Evolutionary conservation across 495 filamentous ascomycete species (phyloP).

Genomic region (Penicillium antarcticum): DNA sequence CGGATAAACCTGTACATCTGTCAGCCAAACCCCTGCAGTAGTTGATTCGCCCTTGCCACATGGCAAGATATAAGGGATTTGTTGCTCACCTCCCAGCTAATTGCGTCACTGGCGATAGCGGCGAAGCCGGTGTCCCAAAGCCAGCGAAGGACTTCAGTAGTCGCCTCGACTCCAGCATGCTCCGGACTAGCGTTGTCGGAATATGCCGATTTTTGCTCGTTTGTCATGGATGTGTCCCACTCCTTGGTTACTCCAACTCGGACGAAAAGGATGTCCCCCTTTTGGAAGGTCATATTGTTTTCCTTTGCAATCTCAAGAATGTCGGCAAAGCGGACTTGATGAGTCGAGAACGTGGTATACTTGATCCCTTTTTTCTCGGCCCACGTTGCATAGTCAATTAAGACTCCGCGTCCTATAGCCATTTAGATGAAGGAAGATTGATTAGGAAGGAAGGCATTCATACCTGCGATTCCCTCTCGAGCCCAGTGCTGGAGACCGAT

Average conservation of each 20-base stretch:
- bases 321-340: conserved; percentile 37
- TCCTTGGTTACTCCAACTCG: conserved; percentile 44
- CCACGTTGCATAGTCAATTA: conserved; percentile 55
- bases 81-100: conserved; percentile 41
- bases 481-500: conserved; percentile 48
- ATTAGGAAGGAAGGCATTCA: conserved; percentile 5
- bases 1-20: conserved; percentile 24
- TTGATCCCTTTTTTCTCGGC: conserved; percentile 34
- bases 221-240: conserved; percentile 34
- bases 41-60: neutral
- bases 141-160: conserved; percentile 41
- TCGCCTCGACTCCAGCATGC: conserved; percentile 43
- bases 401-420: conserved; percentile 46
- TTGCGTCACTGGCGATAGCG: conserved; percentile 49
- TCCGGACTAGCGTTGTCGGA: conserved; percentile 20
- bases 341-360: conserved; percentile 35
- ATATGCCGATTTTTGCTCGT: conserved; percentile 32
- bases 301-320: conserved; percentile 36
- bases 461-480: conserved; percentile 42
- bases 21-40: conserved; percentile 1
- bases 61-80: neutral
- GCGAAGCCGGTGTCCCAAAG: conserved; percentile 48
- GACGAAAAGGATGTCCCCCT: conserved; percentile 54
- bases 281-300: conserved; percentile 37
- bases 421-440: neutral